These are phyloP conservation scores for Magnolia kwangsiensis DNA, from an alignment of 164 flowering plant species.

Conservation along the genomic window DNA sequence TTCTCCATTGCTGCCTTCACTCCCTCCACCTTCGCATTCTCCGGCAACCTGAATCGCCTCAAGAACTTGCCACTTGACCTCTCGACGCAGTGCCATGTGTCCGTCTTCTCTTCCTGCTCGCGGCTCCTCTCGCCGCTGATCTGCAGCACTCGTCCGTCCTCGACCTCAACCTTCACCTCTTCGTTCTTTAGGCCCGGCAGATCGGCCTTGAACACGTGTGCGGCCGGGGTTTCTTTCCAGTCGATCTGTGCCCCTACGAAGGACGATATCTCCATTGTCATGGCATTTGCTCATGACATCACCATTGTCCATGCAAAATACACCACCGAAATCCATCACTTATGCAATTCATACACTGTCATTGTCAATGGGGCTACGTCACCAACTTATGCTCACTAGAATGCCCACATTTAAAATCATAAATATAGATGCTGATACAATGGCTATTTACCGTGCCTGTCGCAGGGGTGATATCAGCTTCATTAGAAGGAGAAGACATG, in stretches of 20 bases:
- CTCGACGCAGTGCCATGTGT: background rate
- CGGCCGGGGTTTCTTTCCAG: conserved; percentile 13
- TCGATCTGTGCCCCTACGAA: conserved; percentile 6
- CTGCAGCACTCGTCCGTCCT: too few species aligned
- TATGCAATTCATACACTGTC: too few species aligned
- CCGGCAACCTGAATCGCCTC: conserved; percentile 29
- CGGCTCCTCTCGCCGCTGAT: too few species aligned
- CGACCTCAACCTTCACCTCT: conserved; percentile 6
- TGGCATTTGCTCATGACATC: too few species aligned
- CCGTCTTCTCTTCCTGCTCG: too few species aligned
- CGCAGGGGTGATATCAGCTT: conserved; percentile 15
- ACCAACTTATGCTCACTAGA: background rate
- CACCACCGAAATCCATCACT: too few species aligned
- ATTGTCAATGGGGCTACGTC: too few species aligned
- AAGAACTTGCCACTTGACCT: background rate
- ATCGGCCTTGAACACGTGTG: conserved; percentile 10
- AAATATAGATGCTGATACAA: too few species aligned
- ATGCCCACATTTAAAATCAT: too few species aligned
- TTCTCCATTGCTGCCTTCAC: conserved; percentile 30
- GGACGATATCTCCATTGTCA: background rate
- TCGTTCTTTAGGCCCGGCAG: conserved; percentile 4
- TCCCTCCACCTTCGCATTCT: conserved; percentile 28
- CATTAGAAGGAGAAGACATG: background rate
- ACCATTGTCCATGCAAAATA: too few species aligned
- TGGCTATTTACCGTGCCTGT: background rate